phyloP scores from a whole-genome alignment of 495 filamentous ascomycete species.

The Neurospora discreta region DNA sequence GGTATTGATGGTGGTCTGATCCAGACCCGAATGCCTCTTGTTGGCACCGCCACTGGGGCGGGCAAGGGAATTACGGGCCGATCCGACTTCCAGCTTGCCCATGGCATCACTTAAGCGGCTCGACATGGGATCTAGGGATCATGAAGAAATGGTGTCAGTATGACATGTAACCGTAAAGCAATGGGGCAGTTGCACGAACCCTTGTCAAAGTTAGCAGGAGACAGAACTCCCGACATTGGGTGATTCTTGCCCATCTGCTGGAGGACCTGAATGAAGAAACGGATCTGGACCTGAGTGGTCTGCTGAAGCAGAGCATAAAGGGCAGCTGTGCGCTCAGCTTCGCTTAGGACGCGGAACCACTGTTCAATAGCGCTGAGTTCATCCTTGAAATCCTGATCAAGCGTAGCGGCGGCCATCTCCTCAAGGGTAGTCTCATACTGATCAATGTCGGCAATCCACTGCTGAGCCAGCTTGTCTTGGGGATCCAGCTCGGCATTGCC shows the following conservation, averaged over 20 bases:
- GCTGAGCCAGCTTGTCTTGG: conserved; percentile 85
- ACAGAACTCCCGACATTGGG: conserved; percentile 92
- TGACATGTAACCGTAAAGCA: not conserved
- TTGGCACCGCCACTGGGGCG: conserved; percentile 57
- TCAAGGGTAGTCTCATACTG: conserved; percentile 95
- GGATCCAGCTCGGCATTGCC: conserved; percentile 56
- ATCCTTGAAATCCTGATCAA: conserved; percentile 99
- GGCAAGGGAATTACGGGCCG: conserved; percentile 75
- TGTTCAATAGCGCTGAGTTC: conserved; percentile 98
- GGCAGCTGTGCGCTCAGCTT: conserved; percentile 90
- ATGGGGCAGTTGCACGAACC: conserved; percentile 46
- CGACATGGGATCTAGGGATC: conserved; percentile 78
- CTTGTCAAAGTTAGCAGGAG: conserved; percentile 95
- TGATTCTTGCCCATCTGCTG: conserved; percentile 98
- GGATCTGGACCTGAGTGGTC: conserved; percentile 96
- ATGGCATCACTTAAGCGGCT: conserved; percentile 96
- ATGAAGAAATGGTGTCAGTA: not conserved
- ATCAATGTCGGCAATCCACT: conserved; percentile 98
- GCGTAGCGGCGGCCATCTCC: conserved; percentile 95
- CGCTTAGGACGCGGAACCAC: conserved; percentile 96
- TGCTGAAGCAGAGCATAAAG: conserved; percentile 93
- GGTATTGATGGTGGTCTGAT: conserved; percentile 88
- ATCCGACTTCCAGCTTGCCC: conserved; percentile 81
- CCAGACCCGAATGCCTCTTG: conserved; percentile 86
- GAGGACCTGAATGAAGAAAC: conserved; percentile 97